Conservation (phyloP, 1,284 basidiomycete species). For the Wolfiporia cocos region DNA sequence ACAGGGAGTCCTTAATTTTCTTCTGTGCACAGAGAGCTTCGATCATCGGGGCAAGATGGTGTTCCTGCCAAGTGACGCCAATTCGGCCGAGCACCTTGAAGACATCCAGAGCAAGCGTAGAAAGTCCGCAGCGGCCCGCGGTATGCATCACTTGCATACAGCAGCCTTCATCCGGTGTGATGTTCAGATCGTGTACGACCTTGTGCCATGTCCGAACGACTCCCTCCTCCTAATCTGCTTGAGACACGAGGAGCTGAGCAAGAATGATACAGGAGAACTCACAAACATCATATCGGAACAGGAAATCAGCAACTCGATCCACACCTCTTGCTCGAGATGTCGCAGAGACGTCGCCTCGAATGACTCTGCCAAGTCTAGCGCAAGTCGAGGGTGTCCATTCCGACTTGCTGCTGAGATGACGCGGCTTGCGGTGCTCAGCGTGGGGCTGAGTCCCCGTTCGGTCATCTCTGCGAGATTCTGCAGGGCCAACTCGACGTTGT, state of each 20-base stretch:
- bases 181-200: conserved; percentile 42
- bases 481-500: conserved; percentile 60
- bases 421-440: conserved; percentile 38
- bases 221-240: conserved; percentile 62
- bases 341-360: conserved; percentile 53
- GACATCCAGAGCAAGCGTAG: conserved; percentile 62
- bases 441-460: conserved; percentile 38
- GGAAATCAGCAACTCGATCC: conserved; percentile 53
- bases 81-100: conserved; percentile 46
- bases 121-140: conserved; percentile 64
- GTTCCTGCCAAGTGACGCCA: conserved; percentile 50
- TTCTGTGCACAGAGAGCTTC: conserved; percentile 52
- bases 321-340: conserved; percentile 44
- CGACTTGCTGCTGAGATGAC: conserved; percentile 45
- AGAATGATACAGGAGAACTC: conserved; percentile 22
- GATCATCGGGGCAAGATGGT: conserved; percentile 66
- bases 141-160: conserved; percentile 65
- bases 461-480: conserved; percentile 50
- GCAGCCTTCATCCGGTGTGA: conserved; percentile 70
- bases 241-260: background rate
- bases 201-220: conserved; percentile 59
- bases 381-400: conserved; percentile 51
- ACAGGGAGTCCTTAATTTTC: conserved; percentile 54
- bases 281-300: conserved; percentile 60
- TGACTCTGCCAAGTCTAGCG: conserved; percentile 55